Evolutionary conservation across 305 asterid genomes (phyloP).

Genomic region (Fraxinus ornus): DNA sequence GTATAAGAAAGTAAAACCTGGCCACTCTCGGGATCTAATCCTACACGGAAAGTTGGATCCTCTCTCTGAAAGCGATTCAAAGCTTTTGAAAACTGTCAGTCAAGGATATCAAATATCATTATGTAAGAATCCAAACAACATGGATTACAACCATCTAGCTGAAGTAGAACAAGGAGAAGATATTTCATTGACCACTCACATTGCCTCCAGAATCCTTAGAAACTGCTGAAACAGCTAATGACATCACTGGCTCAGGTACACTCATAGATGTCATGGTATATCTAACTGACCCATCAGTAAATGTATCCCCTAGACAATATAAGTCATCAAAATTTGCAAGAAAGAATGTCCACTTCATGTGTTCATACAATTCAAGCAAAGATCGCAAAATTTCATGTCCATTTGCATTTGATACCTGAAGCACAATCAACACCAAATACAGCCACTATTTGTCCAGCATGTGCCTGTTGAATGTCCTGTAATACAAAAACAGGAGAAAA

Average conservation of each 20-base stretch:
- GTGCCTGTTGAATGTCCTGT: slow-evolving; percentile 97
- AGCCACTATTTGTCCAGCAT: slow-evolving; percentile 99
- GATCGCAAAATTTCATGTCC: neutral
- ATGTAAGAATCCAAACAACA: neutral
- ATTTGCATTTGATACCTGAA: slow-evolving; percentile 55
- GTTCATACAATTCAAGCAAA: neutral
- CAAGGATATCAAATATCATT: slow-evolving; percentile 15
- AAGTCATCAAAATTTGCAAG: neutral
- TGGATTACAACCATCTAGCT: too few species aligned
- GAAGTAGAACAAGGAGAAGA: neutral
- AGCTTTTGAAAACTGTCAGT: slow-evolving; percentile 93
- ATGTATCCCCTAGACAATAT: slow-evolving; percentile 74
- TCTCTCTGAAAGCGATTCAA: slow-evolving; percentile 94
- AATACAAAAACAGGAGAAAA: slow-evolving; percentile 3
- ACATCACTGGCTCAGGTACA: slow-evolving; percentile 99
- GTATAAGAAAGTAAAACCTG: slow-evolving; percentile 50
- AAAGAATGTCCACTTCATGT: neutral
- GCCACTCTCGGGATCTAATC: slow-evolving; percentile 92
- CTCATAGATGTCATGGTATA: slow-evolving; percentile 99
- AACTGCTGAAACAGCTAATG: slow-evolving; percentile 91
- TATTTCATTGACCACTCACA: slow-evolving; percentile 49
- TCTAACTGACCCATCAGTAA: slow-evolving; percentile 90
- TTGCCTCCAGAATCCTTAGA: slow-evolving; percentile 97
- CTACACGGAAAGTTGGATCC: slow-evolving; percentile 98
- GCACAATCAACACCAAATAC: slow-evolving; percentile 99